These are phyloP conservation scores for Trichomonas tenax DNA, from an alignment of 208 protist species.

Conservation along the genomic window DNA sequence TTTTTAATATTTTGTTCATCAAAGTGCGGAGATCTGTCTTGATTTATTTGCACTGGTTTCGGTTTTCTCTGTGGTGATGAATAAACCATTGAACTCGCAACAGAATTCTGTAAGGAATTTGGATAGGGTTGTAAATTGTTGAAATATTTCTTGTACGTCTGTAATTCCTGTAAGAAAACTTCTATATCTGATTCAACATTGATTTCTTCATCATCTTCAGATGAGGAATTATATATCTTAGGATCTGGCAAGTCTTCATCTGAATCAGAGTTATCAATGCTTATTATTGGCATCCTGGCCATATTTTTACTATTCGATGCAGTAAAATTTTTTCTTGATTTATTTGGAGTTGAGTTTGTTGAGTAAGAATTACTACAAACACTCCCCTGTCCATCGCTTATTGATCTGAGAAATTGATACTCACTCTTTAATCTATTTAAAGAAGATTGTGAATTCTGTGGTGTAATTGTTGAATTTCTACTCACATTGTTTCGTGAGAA, in stretches of 20 bases:
- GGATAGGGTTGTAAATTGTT: background rate
- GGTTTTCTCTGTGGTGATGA: too few species aligned
- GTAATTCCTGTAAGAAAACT: background rate
- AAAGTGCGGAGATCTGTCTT: background rate
- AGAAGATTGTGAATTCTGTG: background rate
- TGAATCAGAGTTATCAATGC: background rate
- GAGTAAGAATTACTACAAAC: background rate
- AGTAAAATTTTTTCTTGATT: background rate
- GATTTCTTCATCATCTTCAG: background rate
- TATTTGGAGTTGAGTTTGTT: background rate
- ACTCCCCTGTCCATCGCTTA: background rate
- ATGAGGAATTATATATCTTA: background rate
- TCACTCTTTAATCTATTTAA: background rate
- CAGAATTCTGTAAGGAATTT: too few species aligned
- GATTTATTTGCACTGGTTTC: too few species aligned
- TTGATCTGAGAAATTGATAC: background rate
- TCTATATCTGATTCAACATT: background rate
- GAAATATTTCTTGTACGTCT: background rate
- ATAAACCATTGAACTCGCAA: too few species aligned
- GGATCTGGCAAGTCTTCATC: background rate
- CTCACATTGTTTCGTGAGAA: background rate
- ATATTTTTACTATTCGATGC: background rate
- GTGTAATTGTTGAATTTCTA: background rate
- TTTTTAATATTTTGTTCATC: background rate
- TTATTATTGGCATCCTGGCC: background rate